Evolutionary conservation across 179 eudicot species (phyloP), one percentile per base, ranked within the genome.

Genomic region (Drosera spatulata): DNA sequence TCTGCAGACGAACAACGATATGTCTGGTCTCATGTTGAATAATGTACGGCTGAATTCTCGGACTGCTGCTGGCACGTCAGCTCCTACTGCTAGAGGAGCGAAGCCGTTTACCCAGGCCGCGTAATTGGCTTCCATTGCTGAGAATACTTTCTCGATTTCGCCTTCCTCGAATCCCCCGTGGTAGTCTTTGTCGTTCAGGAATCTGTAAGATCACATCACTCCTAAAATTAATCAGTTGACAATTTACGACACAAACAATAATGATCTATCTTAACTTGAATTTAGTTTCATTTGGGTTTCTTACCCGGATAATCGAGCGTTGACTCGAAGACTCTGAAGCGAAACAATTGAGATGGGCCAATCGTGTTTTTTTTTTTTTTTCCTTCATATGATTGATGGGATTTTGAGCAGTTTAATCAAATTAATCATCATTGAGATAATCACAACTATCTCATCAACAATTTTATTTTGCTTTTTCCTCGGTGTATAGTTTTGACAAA

Each of bases 21-120:
- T 88, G 56, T 88, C 94, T 0, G 94, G 96, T 64, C 96, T 71
- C 89, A 88, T 86, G 69, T 85, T 88, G 76, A 88, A 85, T 8
- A 88, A 49, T 0, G 96, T 88, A 62, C 96, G 69, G 73, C 96
- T 88, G 65, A 85, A 88, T 56, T 88, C 96, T 0, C 75, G 76
- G 39, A 85, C 94, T 3, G 86, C 96, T 0, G 79, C 72, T 0
- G 96, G 85, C 13, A 85, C 89, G 22, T 88, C 96, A 0, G 90
- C 96, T 2, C 96, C 94, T 7, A 88, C 94, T 0, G 87, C 86
- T 10, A 85, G 61, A 12, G 94, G 94, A 0, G 96, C 94, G 51
- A 71, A 85, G 1, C 94, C 90, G 38, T 61, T 66, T 8, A 81
- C 85, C 94, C 94, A 88, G 0, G 93, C 87, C 53, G 73, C 77